Percentiles rank a stretch among this genome's conserved stretches.
Evolutionary conservation across 768 basidiomycete species (phyloP).

Genomic region (Strobilomyces confusus): DNA sequence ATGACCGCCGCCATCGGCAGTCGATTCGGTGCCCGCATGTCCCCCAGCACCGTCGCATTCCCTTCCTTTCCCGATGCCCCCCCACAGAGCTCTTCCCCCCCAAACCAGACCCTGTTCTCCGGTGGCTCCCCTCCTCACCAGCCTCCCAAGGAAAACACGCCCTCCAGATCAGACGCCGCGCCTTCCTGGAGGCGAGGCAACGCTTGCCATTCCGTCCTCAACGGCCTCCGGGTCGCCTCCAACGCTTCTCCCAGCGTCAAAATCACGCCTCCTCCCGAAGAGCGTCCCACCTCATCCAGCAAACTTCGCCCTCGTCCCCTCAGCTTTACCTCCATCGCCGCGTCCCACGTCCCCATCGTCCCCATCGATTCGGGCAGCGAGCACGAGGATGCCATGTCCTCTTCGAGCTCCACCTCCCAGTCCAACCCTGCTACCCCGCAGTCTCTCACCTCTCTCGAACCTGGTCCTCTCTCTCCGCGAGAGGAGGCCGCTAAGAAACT

Average conservation of each 20-base stretch:
- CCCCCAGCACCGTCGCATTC: slow-evolving; percentile 37
- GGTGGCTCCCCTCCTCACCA: slow-evolving; percentile 47
- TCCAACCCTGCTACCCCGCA: slow-evolving; percentile 78
- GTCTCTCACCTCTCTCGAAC: slow-evolving; percentile 55
- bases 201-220: slow-evolving; percentile 66
- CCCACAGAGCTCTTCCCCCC: slow-evolving; percentile 39
- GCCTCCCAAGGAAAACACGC: slow-evolving; percentile 31
- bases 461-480: slow-evolving; percentile 69
- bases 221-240: slow-evolving; percentile 57
- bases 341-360: slow-evolving; percentile 45
- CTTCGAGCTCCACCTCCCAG: slow-evolving; percentile 53
- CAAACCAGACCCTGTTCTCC: slow-evolving; percentile 63
- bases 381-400: slow-evolving; percentile 53
- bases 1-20: slow-evolving; percentile 81
- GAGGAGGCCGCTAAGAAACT: slow-evolving; percentile 84
- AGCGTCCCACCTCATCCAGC: slow-evolving; percentile 41
- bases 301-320: slow-evolving; percentile 64
- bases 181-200: slow-evolving; percentile 77
- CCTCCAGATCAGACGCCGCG: slow-evolving; percentile 81
- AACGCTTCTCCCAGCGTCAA: slow-evolving; percentile 58
- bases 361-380: slow-evolving; percentile 55
- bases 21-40: slow-evolving; percentile 61
- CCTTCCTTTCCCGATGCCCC: slow-evolving; percentile 41
- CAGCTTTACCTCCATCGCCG: slow-evolving; percentile 51
- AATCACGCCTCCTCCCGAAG: slow-evolving; percentile 67